A percentile compares a stretch with the other conserved stretches of the same genome.
Conservation (phyloP, 2,329 filamentous ascomycete genomes). For the Ambrosiella beaveri region DNA sequence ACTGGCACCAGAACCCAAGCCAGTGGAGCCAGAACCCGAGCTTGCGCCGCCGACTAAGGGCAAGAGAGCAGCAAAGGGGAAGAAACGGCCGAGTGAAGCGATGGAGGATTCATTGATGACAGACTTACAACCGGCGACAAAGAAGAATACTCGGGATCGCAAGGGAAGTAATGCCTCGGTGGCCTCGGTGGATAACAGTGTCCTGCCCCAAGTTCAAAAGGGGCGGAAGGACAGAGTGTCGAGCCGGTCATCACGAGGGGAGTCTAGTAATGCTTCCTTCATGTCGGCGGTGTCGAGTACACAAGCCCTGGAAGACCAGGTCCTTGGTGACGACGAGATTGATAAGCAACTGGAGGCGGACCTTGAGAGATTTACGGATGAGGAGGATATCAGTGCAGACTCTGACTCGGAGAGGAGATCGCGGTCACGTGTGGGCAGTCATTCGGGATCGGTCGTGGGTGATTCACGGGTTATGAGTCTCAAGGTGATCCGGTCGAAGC, state of each 20-base stretch:
- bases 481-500: neutral
- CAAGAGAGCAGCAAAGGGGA: slow-evolving; percentile 26
- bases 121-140: slow-evolving; percentile 33
- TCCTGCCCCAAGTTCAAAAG: slow-evolving; percentile 15
- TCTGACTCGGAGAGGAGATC: slow-evolving; percentile 26
- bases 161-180: slow-evolving; percentile 29
- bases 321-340: slow-evolving; percentile 46
- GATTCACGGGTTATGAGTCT: neutral
- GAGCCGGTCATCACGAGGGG: slow-evolving; percentile 16
- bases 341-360: slow-evolving; percentile 49
- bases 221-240: slow-evolving; percentile 22
- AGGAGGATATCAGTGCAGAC: slow-evolving; percentile 31
- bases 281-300: slow-evolving; percentile 34
- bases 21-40: slow-evolving; percentile 8
- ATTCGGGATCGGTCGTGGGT: neutral
- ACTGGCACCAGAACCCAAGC: neutral
- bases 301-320: slow-evolving; percentile 22
- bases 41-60: slow-evolving; percentile 20
- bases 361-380: slow-evolving; percentile 38
- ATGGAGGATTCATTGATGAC: slow-evolving; percentile 31
- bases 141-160: slow-evolving; percentile 39
- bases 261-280: slow-evolving; percentile 28
- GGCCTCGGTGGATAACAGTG: slow-evolving; percentile 10
- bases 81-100: slow-evolving; percentile 46
- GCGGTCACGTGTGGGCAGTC: neutral